These are phyloP conservation scores for Rhexocercosporidium sp. DNA, from an alignment of 2,329 filamentous ascomycete genomes.

Conservation along the genomic window DNA sequence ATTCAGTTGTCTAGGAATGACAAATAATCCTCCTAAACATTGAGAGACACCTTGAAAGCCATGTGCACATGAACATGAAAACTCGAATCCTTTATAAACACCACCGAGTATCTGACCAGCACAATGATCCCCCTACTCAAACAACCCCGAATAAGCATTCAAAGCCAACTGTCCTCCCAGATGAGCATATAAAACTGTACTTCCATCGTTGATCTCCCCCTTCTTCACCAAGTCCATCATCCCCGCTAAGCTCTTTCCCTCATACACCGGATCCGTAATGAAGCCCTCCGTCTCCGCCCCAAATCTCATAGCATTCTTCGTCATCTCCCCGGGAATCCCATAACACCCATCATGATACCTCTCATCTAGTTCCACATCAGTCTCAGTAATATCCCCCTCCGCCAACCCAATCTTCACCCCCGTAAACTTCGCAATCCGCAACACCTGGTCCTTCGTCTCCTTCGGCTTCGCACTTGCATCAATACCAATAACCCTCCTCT, in stretches of 20 bases:
- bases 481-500: constrained; percentile 67
- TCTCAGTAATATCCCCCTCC: constrained; percentile 63
- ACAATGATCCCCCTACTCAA: constrained; percentile 9
- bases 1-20: too few relatives aligned
- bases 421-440: constrained; percentile 69
- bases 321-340: constrained; percentile 68
- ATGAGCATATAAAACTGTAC: constrained; percentile 75
- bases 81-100: too few relatives aligned
- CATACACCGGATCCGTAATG: constrained; percentile 78
- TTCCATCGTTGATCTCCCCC: constrained; percentile 60
- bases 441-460: constrained; percentile 68
- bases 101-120: neutral
- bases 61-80: too few relatives aligned
- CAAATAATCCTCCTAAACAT: too few relatives aligned
- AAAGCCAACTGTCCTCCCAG: constrained; percentile 72
- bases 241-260: constrained; percentile 76
- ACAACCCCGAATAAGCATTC: constrained; percentile 60
- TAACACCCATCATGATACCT: constrained; percentile 72
- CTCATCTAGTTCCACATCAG: constrained; percentile 67
- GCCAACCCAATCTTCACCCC: constrained; percentile 65
- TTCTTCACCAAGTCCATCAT: constrained; percentile 71
- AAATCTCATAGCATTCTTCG: constrained; percentile 71
- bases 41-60: too few relatives aligned
- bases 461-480: constrained; percentile 66
- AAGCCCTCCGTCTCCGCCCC: constrained; percentile 72